phyloP scores from a whole-genome alignment of 805 yeast species.

The Candida namnaoensis region DNA sequence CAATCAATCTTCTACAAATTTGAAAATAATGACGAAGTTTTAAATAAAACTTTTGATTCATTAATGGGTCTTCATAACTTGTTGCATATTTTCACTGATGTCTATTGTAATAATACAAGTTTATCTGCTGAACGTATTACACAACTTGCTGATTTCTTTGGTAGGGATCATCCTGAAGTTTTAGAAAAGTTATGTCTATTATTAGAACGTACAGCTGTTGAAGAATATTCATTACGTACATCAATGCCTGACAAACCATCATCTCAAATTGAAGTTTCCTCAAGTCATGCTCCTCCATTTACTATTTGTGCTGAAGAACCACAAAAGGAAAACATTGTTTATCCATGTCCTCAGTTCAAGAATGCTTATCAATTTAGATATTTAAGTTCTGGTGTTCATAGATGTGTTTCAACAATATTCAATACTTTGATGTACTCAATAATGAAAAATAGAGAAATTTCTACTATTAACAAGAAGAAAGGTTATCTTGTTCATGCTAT shows the following conservation, averaged over 20 bases:
- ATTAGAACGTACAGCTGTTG: constrained; percentile 43
- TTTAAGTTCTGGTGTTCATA: constrained; percentile 39
- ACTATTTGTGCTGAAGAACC: constrained; percentile 37
- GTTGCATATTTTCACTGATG: constrained; percentile 44
- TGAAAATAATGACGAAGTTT: constrained; percentile 7
- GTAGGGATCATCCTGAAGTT: constrained; percentile 30
- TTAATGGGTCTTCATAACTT: constrained; percentile 30
- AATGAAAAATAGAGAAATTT: constrained; percentile 40
- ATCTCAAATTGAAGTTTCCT: constrained; percentile 5
- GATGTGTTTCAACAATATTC: constrained; percentile 30
- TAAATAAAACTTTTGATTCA: constrained; percentile 18
- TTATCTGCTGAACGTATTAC: constrained; percentile 27
- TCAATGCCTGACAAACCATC: constrained; percentile 32
- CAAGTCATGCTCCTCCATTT: constrained; percentile 25
- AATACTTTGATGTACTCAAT: constrained; percentile 35
- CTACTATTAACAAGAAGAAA: constrained; percentile 22
- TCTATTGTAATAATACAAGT: constrained; percentile 44
- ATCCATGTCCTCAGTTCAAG: constrained; percentile 50
- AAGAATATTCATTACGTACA: constrained; percentile 45
- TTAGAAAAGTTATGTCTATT: constrained; percentile 34
- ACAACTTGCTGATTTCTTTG: constrained; percentile 31
- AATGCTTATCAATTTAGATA: constrained; percentile 51
- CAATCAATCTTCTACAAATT: constrained; percentile 19
- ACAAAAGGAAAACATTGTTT: constrained; percentile 27
- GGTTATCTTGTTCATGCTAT: constrained; percentile 33